phyloP scores from a whole-genome alignment of 306 rosid species.

The Vigna trinervia region DNA sequence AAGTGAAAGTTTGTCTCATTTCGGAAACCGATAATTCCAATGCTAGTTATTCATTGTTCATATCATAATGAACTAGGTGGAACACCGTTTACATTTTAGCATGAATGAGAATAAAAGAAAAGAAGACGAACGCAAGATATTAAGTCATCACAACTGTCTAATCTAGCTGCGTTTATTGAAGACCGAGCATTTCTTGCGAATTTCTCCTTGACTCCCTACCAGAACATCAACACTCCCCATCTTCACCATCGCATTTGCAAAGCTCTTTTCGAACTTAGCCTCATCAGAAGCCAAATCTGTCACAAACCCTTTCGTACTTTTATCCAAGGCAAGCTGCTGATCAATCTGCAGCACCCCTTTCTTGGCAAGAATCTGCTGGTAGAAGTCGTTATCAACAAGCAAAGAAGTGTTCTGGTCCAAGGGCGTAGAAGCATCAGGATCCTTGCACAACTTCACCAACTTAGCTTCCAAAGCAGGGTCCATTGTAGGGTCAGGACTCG shows the following conservation, averaged over 20 bases:
- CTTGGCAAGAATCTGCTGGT: slow-evolving; percentile 48
- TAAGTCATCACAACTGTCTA: neutral
- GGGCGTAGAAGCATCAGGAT: neutral
- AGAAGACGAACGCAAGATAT: neutral
- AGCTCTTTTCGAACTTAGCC: slow-evolving; percentile 41
- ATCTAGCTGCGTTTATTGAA: slow-evolving; percentile 41
- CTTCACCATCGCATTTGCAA: slow-evolving; percentile 55
- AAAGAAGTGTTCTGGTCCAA: slow-evolving; percentile 57
- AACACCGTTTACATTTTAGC: neutral
- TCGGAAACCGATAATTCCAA: neutral
- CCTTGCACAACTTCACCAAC: slow-evolving; percentile 37
- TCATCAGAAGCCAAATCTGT: slow-evolving; percentile 44
- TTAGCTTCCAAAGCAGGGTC: slow-evolving; percentile 50
- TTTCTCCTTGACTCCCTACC: slow-evolving; percentile 53
- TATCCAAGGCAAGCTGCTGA: slow-evolving; percentile 56
- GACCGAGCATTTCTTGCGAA: slow-evolving; percentile 56
- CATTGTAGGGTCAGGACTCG: slow-evolving; percentile 59
- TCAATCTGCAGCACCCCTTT: slow-evolving; percentile 58
- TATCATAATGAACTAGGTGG: neutral
- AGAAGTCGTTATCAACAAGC: slow-evolving; percentile 53
- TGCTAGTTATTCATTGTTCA: neutral
- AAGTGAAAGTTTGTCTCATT: neutral
- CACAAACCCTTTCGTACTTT: slow-evolving; percentile 42
- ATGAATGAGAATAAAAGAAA: neutral
- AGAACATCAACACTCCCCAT: slow-evolving; percentile 51